Evolutionary conservation across 2,329 filamentous ascomycete genomes (phyloP), one percentile per base, ranked within the genome.

Genomic region (Fusarium sarcochroum): DNA sequence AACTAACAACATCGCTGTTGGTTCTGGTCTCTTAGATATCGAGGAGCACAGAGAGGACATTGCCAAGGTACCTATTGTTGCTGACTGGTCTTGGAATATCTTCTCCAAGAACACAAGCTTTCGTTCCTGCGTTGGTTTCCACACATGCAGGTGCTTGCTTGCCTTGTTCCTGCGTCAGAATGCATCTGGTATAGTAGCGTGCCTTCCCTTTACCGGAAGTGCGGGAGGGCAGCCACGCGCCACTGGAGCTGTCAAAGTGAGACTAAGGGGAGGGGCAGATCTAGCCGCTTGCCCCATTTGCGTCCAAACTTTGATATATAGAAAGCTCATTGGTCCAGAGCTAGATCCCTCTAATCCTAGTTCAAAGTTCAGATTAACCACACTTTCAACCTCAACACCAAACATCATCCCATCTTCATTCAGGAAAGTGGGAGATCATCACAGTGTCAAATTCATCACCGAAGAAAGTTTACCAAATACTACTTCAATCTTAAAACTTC

Each of bases 251-350:
- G 58, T 57, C 67, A 65, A 51, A 52, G 25, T 52, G 37, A 42
- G 21, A 58, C 60, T 49, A 56, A 56, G 27, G 20, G 49, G 38
- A 57, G 60, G 52, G 45, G 45, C 55, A 34, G 52, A 40, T 45
- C 23, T 37, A 52, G 41, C 45, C 57, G 40, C 68, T 57, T 70
- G 27, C 68, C 68, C 47, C 51, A 56, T 63, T 69, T 66, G 65
- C 51, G 44, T 53, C 25, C 32, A 55, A 37, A 55, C 38, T 23
- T 41, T 20, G 15, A 40, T 32, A 63, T 54, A 7, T n/a, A 17
- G 10, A 13, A 17, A 30, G n/a, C 17, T 40, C 15, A 45, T 70
- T 70, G 63, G 68, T 7, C 10, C 4, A 35, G 10, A 1, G 1
- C 4, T 13, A 52, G 34, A 56, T 50, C 14, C 7, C 11, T 18